These are phyloP conservation scores for Zoysia pacifica DNA, from an alignment of 176 grass and related monocot species.

Conservation along the genomic window DNA sequence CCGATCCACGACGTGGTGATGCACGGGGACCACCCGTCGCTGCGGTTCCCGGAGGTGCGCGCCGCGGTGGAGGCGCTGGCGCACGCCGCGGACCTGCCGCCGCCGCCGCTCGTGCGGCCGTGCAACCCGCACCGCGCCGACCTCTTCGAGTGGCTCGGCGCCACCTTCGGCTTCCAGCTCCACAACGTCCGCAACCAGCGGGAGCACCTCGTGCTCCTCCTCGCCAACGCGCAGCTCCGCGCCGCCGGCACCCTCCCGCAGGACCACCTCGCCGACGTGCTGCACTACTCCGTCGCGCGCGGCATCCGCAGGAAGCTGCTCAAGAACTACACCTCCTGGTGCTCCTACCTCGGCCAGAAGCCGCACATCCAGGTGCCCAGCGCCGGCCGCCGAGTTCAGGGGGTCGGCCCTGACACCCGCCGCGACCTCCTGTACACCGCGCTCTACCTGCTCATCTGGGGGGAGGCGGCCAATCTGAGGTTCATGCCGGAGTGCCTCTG, in stretches of 20 bases:
- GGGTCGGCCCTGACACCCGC: constrained; percentile 41
- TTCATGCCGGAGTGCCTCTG: constrained; percentile 93
- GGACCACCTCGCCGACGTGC: constrained; percentile 57
- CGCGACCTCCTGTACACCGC: constrained; percentile 76
- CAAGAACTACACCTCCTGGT: constrained; percentile 81
- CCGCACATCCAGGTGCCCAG: constrained; percentile 48
- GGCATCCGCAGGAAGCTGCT: constrained; percentile 76
- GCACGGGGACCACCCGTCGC: constrained; percentile 60
- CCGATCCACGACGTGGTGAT: constrained; percentile 79
- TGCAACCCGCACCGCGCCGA: constrained; percentile 51
- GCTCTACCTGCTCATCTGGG: constrained; percentile 93
- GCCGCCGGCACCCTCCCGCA: constrained; percentile 1
- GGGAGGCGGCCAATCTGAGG: constrained; percentile 87
- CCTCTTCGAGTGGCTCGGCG: constrained; percentile 92
- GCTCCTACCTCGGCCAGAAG: constrained; percentile 69
- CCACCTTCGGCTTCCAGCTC: constrained; percentile 84
- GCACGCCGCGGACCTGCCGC: constrained; percentile 53
- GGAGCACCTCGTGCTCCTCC: constrained; percentile 96
- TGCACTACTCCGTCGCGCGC: constrained; percentile 54
- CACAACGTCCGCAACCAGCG: constrained; percentile 91
- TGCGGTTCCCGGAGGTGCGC: constrained; percentile 80
- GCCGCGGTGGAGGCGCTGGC: constrained; percentile 64
- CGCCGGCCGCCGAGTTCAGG: not conserved
- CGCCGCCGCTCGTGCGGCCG: constrained; percentile 39
- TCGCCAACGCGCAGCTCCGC: constrained; percentile 92